Conservation (phyloP, 2,329 filamentous ascomycete species). For the Chaetomiaceae sp. region DNA sequence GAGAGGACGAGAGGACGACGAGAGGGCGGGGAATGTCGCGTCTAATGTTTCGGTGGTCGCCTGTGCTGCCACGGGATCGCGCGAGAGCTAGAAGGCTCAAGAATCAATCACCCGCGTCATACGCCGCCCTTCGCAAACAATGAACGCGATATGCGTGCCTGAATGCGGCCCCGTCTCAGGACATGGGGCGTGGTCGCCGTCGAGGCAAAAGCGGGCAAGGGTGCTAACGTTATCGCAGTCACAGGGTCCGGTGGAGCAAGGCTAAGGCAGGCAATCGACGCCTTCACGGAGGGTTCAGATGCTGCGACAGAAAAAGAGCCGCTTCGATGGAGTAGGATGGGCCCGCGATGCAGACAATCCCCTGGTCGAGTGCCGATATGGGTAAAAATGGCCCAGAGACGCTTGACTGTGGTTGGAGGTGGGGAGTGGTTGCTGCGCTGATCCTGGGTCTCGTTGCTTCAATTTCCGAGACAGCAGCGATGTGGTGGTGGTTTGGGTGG, state of each 20-base stretch:
- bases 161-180: conserved; percentile 3
- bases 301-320: background rate
- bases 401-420: background rate
- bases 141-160: background rate
- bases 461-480: background rate
- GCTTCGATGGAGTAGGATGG: background rate
- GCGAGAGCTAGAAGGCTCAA: background rate
- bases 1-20: too few species aligned
- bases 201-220: background rate
- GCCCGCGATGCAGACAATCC: background rate
- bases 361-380: background rate
- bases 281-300: conserved; percentile 1
- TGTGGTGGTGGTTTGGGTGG: background rate
- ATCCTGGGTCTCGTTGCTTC: background rate
- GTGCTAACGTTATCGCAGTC: background rate
- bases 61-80: background rate
- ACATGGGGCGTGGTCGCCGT: conserved; percentile 8
- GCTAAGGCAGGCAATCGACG: too few species aligned
- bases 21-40: too few species aligned
- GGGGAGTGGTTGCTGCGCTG: background rate
- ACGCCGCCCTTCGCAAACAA: background rate
- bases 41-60: too few species aligned
- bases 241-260: conserved; percentile 9
- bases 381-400: background rate
- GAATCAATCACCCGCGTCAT: conserved; percentile 8